phyloP scores from a whole-genome alignment of 805 yeast species.

The Candida glaebosa region DNA sequence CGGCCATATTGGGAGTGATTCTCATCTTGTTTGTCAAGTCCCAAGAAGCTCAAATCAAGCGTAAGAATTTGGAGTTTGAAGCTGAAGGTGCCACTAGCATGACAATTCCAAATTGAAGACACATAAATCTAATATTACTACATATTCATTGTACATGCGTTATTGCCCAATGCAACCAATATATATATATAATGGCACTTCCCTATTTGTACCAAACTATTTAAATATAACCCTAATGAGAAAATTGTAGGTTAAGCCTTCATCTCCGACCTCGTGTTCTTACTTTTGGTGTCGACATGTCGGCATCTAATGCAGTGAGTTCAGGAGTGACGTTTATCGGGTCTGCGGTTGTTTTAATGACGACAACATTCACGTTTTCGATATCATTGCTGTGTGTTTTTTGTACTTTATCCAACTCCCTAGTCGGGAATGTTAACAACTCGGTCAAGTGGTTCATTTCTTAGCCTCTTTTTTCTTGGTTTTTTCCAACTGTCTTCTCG shows the following conservation, averaged over 20 bases:
- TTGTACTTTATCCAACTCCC: not conserved
- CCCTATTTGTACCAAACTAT: too few relatives aligned
- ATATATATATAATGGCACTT: too few relatives aligned
- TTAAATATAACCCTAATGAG: too few relatives aligned
- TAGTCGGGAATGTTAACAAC: slow-evolving; percentile 4
- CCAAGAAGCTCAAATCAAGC: slow-evolving; percentile 39
- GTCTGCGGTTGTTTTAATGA: not conserved
- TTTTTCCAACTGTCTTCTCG: slow-evolving; percentile 78
- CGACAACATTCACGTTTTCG: not conserved
- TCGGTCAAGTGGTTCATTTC: not conserved
- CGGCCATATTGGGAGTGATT: slow-evolving; percentile 48
- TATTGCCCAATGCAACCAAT: too few relatives aligned
- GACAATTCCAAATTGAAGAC: slow-evolving; percentile 37
- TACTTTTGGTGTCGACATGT: not conserved
- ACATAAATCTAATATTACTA: not conserved
- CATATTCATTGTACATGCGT: too few relatives aligned
- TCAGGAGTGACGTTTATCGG: slow-evolving; percentile 10
- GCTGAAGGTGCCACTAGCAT: slow-evolving; percentile 57
- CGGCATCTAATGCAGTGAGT: slow-evolving; percentile 11
- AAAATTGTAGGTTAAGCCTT: not conserved
- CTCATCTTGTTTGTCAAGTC: slow-evolving; percentile 44
- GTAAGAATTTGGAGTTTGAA: slow-evolving; percentile 55
- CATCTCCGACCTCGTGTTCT: not conserved
- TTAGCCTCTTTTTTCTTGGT: slow-evolving; percentile 36
- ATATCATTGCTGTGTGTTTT: not conserved